Evolutionary conservation across 192 early-diverging fungal species (phyloP), one percentile per base, ranked within the genome.

Genomic region (Linnemannia elongata): DNA sequence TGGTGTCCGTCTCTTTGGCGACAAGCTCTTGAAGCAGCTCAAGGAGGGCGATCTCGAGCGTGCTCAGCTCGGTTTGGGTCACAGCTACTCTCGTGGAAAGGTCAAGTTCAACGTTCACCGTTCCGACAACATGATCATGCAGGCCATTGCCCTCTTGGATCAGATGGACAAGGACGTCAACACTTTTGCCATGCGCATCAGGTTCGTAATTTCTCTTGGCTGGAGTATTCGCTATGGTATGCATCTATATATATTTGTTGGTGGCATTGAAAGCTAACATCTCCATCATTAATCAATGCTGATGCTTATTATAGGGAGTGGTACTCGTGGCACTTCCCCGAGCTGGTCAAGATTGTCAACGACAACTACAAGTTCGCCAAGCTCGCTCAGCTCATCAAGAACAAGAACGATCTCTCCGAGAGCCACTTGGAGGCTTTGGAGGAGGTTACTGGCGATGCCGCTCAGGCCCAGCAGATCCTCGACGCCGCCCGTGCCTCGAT

Each of bases 291-390:
- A 41, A 42, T 20, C 18, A 22, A 35, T 10, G 2, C 15, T 9
- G 3, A 97, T 97, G 95, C 97, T 33, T 35, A 27, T 9, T 27
- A 78, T 72, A 96, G 97, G 81, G 99, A 99, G 91, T 99, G 99
- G 99, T 99, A 99, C 91, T 96, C 95, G 75, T 99, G 98, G 98
- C 99, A 99, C 89, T 99, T 99, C 93, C 99, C 99, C 44, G 98
- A 99, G 92, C 90, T 99, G 72, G 94, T 97, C 88, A 98, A 98
- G 91, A 97, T 99, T 83, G 94, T 98, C 81, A 92, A 90, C 80
- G 98, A 99, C 92, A 98, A 98, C 89, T 93, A 93, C 87, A 92
- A 94, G 83, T 99, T 95, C 82, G 98, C 99, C 78, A 94, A 94
- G 77, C 94, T 99, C 76, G 95, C 93, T 77, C 95, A 96, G 91